Evolutionary conservation across 2,329 filamentous ascomycete genomes (phyloP).

Genomic region (Fusarium temperatum): DNA sequence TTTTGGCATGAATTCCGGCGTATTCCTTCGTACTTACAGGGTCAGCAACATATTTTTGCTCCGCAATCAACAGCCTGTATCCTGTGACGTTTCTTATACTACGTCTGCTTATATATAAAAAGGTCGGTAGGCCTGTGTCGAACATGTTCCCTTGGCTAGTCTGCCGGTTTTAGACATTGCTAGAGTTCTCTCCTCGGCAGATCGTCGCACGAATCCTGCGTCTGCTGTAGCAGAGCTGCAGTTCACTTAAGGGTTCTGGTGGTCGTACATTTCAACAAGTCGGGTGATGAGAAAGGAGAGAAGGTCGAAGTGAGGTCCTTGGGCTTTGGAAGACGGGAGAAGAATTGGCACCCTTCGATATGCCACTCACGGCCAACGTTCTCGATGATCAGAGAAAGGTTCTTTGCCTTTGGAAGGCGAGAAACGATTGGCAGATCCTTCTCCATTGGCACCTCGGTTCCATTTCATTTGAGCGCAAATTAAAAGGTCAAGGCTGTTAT

Average conservation of each 20-base stretch:
- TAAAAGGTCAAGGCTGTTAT: neutral
- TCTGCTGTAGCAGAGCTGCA: neutral
- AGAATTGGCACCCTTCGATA: too few species aligned
- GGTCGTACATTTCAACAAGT: too few species aligned
- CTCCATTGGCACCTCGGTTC: neutral
- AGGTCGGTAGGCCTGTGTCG: neutral
- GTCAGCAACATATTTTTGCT: neutral
- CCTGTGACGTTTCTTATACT: neutral
- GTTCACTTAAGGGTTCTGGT: too few species aligned
- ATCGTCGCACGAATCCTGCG: slow-evolving; percentile 12
- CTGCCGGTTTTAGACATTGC: slow-evolving; percentile 37
- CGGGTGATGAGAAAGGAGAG: too few species aligned
- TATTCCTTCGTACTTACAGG: neutral
- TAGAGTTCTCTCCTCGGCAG: slow-evolving; percentile 2
- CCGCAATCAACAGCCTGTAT: neutral
- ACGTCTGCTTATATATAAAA: neutral
- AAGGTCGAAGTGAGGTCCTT: too few species aligned
- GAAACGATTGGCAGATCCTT: neutral
- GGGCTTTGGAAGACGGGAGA: too few species aligned
- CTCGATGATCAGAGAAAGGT: too few species aligned
- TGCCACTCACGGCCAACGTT: rapidly evolving
- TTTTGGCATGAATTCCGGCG: neutral
- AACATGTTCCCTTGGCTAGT: slow-evolving; percentile 10
- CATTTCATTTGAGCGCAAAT: neutral
- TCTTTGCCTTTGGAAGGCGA: neutral